Evolutionary conservation across 2,329 filamentous ascomycete genomes (phyloP).

Genomic region (Coleophoma crateriformis): DNA sequence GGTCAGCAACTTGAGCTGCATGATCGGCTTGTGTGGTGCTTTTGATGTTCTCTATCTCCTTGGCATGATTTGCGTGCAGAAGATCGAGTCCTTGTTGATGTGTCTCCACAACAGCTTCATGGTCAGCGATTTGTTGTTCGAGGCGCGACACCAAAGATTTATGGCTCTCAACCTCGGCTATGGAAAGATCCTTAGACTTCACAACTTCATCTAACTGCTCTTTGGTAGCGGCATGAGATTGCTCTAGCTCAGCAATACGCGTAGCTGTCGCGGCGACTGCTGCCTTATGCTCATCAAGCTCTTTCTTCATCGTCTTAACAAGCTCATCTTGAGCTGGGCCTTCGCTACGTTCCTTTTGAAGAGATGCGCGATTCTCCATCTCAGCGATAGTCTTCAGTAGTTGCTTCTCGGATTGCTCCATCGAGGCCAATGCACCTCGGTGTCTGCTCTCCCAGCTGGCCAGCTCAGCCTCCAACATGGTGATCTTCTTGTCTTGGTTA

Average conservation of each 20-base stretch:
- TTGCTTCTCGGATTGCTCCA: slow-evolving; percentile 67
- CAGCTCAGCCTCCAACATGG: slow-evolving; percentile 66
- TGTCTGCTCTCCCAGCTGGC: slow-evolving; percentile 73
- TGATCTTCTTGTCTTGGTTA: slow-evolving; percentile 36
- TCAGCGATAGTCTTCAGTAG: slow-evolving; percentile 68
- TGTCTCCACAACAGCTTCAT: slow-evolving; percentile 51
- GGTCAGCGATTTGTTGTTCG: slow-evolving; percentile 52
- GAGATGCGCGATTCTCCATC: slow-evolving; percentile 55
- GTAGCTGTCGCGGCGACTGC: slow-evolving; percentile 63
- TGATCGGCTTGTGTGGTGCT: slow-evolving; percentile 46
- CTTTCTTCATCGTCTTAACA: slow-evolving; percentile 57
- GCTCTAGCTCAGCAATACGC: slow-evolving; percentile 70
- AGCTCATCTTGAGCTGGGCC: slow-evolving; percentile 53
- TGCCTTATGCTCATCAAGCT: slow-evolving; percentile 77
- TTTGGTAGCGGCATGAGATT: slow-evolving; percentile 61
- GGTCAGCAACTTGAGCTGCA: slow-evolving; percentile 49
- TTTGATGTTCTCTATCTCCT: slow-evolving; percentile 43
- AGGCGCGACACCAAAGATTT: slow-evolving; percentile 44
- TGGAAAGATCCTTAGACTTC: slow-evolving; percentile 45
- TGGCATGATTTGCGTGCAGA: slow-evolving; percentile 43
- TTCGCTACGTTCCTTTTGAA: slow-evolving; percentile 35
- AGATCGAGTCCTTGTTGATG: slow-evolving; percentile 46
- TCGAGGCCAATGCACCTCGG: slow-evolving; percentile 59
- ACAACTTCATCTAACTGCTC: slow-evolving; percentile 63
- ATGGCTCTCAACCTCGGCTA: slow-evolving; percentile 35